Evolutionary conservation across 1,139 yeast genomes (phyloP).

Genomic region (Candida smagusa): DNA sequence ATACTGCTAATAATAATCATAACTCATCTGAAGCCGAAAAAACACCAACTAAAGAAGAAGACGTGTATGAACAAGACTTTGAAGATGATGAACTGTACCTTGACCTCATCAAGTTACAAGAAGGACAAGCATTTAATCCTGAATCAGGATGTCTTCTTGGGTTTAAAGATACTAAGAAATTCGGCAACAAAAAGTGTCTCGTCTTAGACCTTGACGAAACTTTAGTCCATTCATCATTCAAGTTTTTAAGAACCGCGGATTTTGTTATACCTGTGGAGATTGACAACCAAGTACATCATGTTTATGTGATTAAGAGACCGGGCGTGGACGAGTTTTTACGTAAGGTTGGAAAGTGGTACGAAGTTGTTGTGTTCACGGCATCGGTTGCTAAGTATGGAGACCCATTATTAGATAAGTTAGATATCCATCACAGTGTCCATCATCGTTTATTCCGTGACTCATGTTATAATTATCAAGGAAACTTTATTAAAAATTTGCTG

Average conservation of each 20-base stretch:
- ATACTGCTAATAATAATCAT: no score
- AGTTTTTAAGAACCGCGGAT: constrained; percentile 87
- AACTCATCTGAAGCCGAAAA: no score
- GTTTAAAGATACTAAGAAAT: constrained; percentile 23
- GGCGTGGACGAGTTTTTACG: constrained; percentile 93
- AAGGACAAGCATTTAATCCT: constrained; percentile 61
- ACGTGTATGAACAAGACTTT: constrained; percentile 8
- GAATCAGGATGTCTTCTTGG: constrained; percentile 66
- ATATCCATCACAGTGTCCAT: constrained; percentile 68
- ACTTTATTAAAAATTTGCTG: constrained; percentile 87
- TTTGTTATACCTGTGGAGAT: constrained; percentile 77
- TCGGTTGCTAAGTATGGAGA: constrained; percentile 94
- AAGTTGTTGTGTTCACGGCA: constrained; percentile 96
- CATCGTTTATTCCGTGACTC: constrained; percentile 89
- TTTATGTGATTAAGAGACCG: constrained; percentile 93
- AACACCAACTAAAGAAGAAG: constrained; percentile 12
- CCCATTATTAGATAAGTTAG: constrained; percentile 87
- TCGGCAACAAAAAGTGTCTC: constrained; percentile 70
- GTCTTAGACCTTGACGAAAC: constrained; percentile 95
- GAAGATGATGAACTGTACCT: constrained; percentile 31
- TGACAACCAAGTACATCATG: constrained; percentile 88
- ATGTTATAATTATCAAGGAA: constrained; percentile 68
- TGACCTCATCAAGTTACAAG: constrained; percentile 62
- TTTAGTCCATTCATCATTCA: constrained; percentile 91
- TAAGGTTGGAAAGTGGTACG: constrained; percentile 81